phyloP scores from a whole-genome alignment of 495 filamentous ascomycete species.

The Chaetomidium leptoderma region DNA sequence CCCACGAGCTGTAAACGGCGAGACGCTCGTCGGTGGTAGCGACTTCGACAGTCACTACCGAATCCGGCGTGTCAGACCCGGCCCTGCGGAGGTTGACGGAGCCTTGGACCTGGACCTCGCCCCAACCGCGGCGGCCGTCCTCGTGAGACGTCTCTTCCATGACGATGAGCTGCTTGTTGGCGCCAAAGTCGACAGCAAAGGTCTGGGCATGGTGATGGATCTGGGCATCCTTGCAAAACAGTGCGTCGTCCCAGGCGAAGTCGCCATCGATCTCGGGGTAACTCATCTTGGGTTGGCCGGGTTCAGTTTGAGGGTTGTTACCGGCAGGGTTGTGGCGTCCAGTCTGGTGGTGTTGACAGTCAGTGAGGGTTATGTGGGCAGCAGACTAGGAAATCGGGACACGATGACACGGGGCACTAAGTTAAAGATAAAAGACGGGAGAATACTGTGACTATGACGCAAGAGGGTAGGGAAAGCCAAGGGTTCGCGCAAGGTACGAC shows the following conservation, averaged over 20 bases:
- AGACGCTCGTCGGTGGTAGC: constrained; percentile 37
- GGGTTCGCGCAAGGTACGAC: too few species aligned
- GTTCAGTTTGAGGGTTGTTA: neutral
- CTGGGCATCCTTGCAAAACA: constrained; percentile 27
- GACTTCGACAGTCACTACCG: constrained; percentile 37
- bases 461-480: too few species aligned
- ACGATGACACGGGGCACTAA: too few species aligned
- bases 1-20: constrained; percentile 27
- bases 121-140: constrained; percentile 16
- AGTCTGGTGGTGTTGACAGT: constrained; percentile 7
- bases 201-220: constrained; percentile 31
- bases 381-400: too few species aligned
- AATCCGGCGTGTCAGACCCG: constrained; percentile 19
- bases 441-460: too few species aligned
- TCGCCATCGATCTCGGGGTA: constrained; percentile 25
- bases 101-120: constrained; percentile 34
- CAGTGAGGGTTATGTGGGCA: neutral
- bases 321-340: neutral
- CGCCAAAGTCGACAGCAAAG: constrained; percentile 31
- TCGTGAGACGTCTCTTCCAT: constrained; percentile 20
- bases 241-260: constrained; percentile 14
- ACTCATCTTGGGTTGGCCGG: constrained; percentile 17
- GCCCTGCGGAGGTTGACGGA: constrained; percentile 37
- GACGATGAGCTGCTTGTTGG: constrained; percentile 30
- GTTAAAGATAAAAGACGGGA: too few species aligned